These are phyloP conservation scores for Mycena sp. DNA, from an alignment of 1,284 basidiomycete species.

Conservation along the genomic window DNA sequence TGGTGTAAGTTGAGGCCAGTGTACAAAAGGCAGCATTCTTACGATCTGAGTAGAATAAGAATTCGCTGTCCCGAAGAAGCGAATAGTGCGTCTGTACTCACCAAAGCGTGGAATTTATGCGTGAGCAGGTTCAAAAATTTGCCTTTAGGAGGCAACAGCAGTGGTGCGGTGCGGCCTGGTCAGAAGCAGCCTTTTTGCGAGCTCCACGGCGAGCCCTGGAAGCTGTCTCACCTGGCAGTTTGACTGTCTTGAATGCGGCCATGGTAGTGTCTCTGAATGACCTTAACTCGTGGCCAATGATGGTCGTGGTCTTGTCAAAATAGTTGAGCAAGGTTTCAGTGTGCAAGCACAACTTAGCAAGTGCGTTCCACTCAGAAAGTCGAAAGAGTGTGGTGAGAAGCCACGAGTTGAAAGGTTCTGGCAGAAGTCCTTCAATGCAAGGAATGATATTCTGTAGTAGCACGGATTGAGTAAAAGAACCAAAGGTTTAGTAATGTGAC, in stretches of 20 bases:
- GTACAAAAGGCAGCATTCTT: neutral
- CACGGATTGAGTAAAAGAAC: neutral
- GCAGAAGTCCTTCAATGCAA: constrained; percentile 1
- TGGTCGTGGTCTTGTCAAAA: constrained; percentile 33
- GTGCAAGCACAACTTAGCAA: constrained; percentile 25
- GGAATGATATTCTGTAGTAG: neutral
- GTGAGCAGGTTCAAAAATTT: constrained; percentile 24
- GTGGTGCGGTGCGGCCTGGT: neutral
- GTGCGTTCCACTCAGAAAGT: constrained; percentile 36
- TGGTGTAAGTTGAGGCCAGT: constrained; percentile 24
- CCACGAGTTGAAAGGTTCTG: no score
- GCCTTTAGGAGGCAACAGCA: neutral
- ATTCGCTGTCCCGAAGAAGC: neutral
- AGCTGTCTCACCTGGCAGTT: constrained; percentile 38
- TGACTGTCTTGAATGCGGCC: constrained; percentile 31
- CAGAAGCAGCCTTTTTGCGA: constrained; percentile 21
- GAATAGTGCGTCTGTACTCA: constrained; percentile 6
- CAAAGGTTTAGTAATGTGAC: neutral
- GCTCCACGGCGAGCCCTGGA: constrained; percentile 4
- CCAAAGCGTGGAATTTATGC: constrained; percentile 21
- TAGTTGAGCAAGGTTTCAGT: constrained; percentile 17
- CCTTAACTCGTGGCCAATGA: constrained; percentile 36
- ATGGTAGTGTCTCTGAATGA: constrained; percentile 37
- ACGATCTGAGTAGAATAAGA: constrained; percentile 38
- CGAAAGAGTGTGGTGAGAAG: constrained; percentile 30